Evolutionary conservation across 2,329 filamentous ascomycete genomes (phyloP), one percentile per base, ranked within the genome.

Genomic region (Laburnicola sp.): DNA sequence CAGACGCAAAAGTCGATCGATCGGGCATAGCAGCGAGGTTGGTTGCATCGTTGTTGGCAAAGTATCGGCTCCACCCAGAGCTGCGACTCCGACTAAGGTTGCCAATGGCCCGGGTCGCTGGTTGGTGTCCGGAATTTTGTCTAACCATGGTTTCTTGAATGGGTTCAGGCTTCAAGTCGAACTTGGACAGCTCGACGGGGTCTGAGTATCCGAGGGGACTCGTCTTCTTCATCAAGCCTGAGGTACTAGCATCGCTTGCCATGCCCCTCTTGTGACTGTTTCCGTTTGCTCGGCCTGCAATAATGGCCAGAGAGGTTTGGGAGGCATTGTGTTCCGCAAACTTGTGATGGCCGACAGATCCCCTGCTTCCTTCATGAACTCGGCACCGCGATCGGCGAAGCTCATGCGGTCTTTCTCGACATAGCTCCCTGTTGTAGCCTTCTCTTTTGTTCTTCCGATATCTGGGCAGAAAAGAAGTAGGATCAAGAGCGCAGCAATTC

Each of bases 11-110:
- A 6, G 72, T 73, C 6, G 69, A 71, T 37, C 72, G 65, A 30
- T 68, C 85, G 23, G 87, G 81, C 63, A 86, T 86, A 49, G 86
- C 74, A 6, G 85, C 71, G 4, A 76, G 65, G 48, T 75, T 74
- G 4, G 73, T 75, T n/a, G 71, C 82, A 58, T 86, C 88, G 46
- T 87, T 87, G 44, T 86, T 86, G 10, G 86, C 88, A 82, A 88
- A 91, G 72, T 90, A 91, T 46, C 83, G 78, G 70, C 89, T 89
- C 87, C 87, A 91, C 40, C 87, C 87, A 8, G 87, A 90, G 65
- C 86, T 89, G 21, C 74, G 71, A 49, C 67, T 72, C 56, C 70
- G 62, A 25, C 58, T 57, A 9, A 55, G 38, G 30, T 66, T 61
- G 16, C 54, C 57, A 4, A 44, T n/a, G 21, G 34, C 26, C 7